These are phyloP conservation scores for Daldinia decipiens DNA, from an alignment of 495 filamentous ascomycete genomes.

Conservation along the genomic window DNA sequence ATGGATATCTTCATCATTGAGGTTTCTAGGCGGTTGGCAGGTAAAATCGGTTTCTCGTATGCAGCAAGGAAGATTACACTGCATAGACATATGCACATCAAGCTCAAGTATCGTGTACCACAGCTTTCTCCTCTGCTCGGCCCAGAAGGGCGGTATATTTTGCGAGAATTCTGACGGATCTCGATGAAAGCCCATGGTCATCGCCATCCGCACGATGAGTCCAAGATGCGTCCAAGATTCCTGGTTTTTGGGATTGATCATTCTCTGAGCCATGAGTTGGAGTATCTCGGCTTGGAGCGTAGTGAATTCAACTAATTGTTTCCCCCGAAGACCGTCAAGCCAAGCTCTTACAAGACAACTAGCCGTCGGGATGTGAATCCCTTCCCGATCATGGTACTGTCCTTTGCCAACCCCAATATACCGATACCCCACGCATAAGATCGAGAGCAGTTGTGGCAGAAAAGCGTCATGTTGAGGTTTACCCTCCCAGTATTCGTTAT, in stretches of 20 bases:
- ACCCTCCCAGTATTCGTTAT: slow-evolving; percentile 56
- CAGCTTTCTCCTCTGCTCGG: slow-evolving; percentile 50
- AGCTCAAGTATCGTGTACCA: slow-evolving; percentile 55
- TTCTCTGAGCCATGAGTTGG: slow-evolving; percentile 50
- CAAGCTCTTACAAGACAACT: slow-evolving; percentile 53
- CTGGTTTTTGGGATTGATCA: slow-evolving; percentile 50
- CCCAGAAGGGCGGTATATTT: slow-evolving; percentile 48
- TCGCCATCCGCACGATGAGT: slow-evolving; percentile 54
- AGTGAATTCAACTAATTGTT: slow-evolving; percentile 51
- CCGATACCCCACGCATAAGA: slow-evolving; percentile 50
- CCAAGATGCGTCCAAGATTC: slow-evolving; percentile 54
- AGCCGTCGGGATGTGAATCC: slow-evolving; percentile 54
- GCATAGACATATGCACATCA: slow-evolving; percentile 52
- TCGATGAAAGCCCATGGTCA: slow-evolving; percentile 56
- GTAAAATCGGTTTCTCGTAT: slow-evolving; percentile 52
- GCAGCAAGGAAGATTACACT: slow-evolving; percentile 52
- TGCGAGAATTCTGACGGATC: slow-evolving; percentile 53
- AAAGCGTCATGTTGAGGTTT: slow-evolving; percentile 51
- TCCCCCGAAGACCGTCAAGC: slow-evolving; percentile 51
- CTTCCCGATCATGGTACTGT: slow-evolving; percentile 45
- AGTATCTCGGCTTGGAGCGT: slow-evolving; percentile 53
- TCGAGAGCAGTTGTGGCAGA: slow-evolving; percentile 53
- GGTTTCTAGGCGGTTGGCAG: slow-evolving; percentile 50
- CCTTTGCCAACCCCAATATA: slow-evolving; percentile 47
- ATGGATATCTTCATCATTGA: slow-evolving; percentile 49